phyloP scores from a whole-genome alignment of 139 green algal species.

The Monoraphidium neglectum region DNA sequence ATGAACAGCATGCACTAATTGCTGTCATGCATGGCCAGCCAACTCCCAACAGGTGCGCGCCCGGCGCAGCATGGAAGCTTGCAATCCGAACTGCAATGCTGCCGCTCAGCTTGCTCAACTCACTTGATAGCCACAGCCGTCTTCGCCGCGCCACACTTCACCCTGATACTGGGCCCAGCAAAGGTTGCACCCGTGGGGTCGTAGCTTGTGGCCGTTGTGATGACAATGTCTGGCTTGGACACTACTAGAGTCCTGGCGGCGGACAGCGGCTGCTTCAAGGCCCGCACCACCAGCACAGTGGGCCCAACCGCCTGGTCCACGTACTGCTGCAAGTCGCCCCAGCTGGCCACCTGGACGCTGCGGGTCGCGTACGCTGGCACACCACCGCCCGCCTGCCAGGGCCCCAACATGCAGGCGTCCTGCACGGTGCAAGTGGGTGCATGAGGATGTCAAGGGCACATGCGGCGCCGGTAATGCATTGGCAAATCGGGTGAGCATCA shows the following conservation, averaged over 20 bases:
- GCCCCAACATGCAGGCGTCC: conserved; percentile 17
- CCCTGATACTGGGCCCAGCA: background rate
- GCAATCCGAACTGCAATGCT: too few species aligned
- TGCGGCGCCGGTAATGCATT: background rate
- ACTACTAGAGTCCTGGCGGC: conserved; percentile 4
- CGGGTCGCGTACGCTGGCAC: background rate
- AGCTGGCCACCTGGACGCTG: background rate
- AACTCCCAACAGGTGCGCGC: too few species aligned
- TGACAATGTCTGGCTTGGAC: conserved; percentile 17
- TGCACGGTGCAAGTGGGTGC: background rate
- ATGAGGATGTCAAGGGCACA: background rate
- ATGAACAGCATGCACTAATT: background rate
- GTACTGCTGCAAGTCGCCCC: conserved; percentile 19
- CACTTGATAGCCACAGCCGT: conserved; percentile 19
- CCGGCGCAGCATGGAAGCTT: too few species aligned
- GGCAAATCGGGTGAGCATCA: background rate
- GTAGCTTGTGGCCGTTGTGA: background rate
- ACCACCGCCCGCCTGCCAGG: conserved; percentile 7
- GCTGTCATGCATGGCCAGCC: background rate
- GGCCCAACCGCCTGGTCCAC: conserved; percentile 13
- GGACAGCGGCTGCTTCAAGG: background rate
- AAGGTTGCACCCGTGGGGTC: background rate
- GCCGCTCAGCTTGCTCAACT: background rate
- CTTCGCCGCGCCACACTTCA: conserved; percentile 8
- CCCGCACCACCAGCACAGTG: background rate